These are phyloP conservation scores for Cercophora newfieldiana DNA, from an alignment of 495 filamentous ascomycete genomes.

Conservation along the genomic window DNA sequence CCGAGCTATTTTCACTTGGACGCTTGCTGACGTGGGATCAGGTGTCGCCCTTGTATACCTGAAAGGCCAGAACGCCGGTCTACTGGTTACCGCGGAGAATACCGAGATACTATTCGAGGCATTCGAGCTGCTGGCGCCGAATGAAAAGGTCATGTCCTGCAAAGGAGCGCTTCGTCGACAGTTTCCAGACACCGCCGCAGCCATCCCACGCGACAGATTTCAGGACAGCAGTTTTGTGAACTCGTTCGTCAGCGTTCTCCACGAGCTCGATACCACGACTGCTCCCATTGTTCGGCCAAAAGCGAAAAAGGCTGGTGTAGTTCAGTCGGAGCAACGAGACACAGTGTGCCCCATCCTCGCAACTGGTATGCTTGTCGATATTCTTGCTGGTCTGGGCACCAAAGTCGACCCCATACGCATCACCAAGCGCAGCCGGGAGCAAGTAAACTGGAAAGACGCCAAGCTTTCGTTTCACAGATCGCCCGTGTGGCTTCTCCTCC, in stretches of 20 bases:
- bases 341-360: constrained; percentile 56
- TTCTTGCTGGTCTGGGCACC: constrained; percentile 48
- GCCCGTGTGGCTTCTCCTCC: constrained; percentile 59
- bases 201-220: constrained; percentile 36
- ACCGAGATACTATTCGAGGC: constrained; percentile 48
- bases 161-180: constrained; percentile 52
- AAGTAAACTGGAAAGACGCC: constrained; percentile 52
- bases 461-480: constrained; percentile 56
- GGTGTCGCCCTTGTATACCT: constrained; percentile 42
- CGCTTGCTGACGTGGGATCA: constrained; percentile 16
- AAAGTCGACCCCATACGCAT: constrained; percentile 36
- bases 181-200: constrained; percentile 56
- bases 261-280: constrained; percentile 39
- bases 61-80: constrained; percentile 59
- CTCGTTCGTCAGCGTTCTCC: constrained; percentile 43
- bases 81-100: constrained; percentile 45
- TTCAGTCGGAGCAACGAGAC: constrained; percentile 52
- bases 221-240: constrained; percentile 37
- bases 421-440: constrained; percentile 61
- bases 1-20: background rate
- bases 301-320: constrained; percentile 40
- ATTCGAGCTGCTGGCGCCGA: constrained; percentile 58
- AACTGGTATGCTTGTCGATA: constrained; percentile 53
- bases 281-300: constrained; percentile 38
- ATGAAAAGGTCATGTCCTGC: constrained; percentile 46